Base-by-base conservation (phyloP, 768 basidiomycete genomes). In the Boletus reticulatus region DNA sequence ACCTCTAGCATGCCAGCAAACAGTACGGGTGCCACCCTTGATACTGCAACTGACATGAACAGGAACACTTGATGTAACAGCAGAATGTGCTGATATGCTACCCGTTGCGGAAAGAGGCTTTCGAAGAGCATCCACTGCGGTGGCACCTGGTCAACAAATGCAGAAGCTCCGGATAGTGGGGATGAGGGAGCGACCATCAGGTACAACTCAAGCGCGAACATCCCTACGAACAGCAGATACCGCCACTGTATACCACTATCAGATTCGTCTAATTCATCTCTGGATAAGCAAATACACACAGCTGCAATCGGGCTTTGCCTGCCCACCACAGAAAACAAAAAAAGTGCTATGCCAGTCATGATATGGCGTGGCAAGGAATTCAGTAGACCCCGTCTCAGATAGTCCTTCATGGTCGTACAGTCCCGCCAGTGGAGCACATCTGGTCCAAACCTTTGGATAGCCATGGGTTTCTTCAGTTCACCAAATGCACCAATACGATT, bases 11-110 rank as follows among this genome's bases (percentile, higher is more conserved):
- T 22, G 1, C 53, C 63, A 11, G 85, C 82, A 58, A 84, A 80
- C 52, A 93, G 73, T 31, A 82, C 81, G 0, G 92, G 92, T 0
- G 81, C 81, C 6, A 94, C 83, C 19, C 86, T 77, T 16, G 80
- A 82, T 11, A 92, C 77, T 0, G 89, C 90, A 38, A 92, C 79
- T 31, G 83, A 88, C 53, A 87, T 64, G 67, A 89, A 85, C 62
- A 91, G 72, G 70, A 90, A 92, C 27, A 89, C 65, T 58, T 91
- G 85, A 63, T 90, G 92, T 38, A 94, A 75, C 69, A 92, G 82
- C 37, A 81, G 73, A 56, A 91, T 79, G 70, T 94, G 88, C 65
- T 94, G 91, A 67, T 85, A 88, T 2, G 82, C 78, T 2, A 88
- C 81, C 13, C 89, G 81, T 7, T 75, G 72, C 0, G 89, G 90